These are phyloP conservation scores for Drechslerella stenobrocha DNA, from an alignment of 2,329 filamentous ascomycete species.

Conservation along the genomic window DNA sequence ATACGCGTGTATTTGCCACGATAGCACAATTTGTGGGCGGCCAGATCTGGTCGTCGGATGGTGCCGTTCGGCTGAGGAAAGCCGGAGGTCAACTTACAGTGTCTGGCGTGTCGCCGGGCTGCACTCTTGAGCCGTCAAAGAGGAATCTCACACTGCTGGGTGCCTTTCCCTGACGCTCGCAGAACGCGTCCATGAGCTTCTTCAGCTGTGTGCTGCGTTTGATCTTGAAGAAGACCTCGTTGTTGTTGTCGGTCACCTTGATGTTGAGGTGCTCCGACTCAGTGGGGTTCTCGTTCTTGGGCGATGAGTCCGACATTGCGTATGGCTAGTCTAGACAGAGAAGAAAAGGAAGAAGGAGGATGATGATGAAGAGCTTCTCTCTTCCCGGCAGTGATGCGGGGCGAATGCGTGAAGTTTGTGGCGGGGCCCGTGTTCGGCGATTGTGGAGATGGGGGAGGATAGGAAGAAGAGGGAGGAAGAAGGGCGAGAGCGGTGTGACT, in stretches of 20 bases:
- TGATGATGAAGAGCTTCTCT: too few relatives aligned
- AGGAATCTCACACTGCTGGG: slow-evolving; percentile 84
- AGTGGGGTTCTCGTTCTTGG: slow-evolving; percentile 55
- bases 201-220: slow-evolving; percentile 94
- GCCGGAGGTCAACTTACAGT: slow-evolving; percentile 66
- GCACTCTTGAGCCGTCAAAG: slow-evolving; percentile 92
- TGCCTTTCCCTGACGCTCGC: slow-evolving; percentile 90
- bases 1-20: neutral
- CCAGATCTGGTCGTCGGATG: too few relatives aligned
- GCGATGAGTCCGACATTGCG: slow-evolving; percentile 61
- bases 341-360: too few relatives aligned
- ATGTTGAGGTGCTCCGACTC: slow-evolving; percentile 87
- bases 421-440: too few relatives aligned
- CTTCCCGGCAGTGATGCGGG: too few relatives aligned
- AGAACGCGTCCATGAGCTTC: slow-evolving; percentile 98
- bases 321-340: too few relatives aligned
- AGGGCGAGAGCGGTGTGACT: too few relatives aligned
- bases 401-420: too few relatives aligned
- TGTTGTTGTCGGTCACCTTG: slow-evolving; percentile 99
- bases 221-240: slow-evolving; percentile 99
- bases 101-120: slow-evolving; percentile 85
- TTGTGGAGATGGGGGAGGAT: too few relatives aligned
- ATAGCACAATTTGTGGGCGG: too few relatives aligned
- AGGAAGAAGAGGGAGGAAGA: too few relatives aligned
- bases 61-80: slow-evolving; percentile 9